Evolutionary conservation across 2,329 filamentous ascomycete species (phyloP).

Genomic region (Aspergillus terreus): DNA sequence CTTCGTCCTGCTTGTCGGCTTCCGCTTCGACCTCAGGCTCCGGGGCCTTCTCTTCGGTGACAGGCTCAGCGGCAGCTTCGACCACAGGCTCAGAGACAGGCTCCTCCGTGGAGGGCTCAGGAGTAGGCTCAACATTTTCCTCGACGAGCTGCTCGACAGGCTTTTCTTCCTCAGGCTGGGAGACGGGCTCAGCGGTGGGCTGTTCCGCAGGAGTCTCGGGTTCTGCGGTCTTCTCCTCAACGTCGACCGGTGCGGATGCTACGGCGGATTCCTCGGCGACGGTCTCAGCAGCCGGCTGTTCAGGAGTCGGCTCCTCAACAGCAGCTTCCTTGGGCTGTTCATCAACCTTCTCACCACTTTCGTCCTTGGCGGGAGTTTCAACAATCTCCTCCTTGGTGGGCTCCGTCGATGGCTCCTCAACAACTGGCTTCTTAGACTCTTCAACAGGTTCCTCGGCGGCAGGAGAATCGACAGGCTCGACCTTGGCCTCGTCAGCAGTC

Average conservation of each 20-base stretch:
- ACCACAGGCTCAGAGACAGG: not conserved
- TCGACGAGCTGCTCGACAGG: not conserved
- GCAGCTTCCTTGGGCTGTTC: conserved; percentile 2
- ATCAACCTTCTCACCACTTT: not conserved
- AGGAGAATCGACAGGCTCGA: not conserved
- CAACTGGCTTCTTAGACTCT: not conserved
- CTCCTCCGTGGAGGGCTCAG: conserved; percentile 11
- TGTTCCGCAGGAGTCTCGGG: conserved; percentile 1
- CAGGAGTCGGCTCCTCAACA: not conserved
- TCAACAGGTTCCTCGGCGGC: no score
- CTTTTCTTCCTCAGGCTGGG: not conserved
- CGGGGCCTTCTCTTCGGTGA: not conserved
- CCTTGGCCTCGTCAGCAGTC: not conserved
- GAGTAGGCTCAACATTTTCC: conserved; percentile 1
- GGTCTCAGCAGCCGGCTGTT: conserved; percentile 1
- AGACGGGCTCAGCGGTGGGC: not conserved
- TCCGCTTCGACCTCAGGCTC: no score
- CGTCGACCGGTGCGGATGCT: no score
- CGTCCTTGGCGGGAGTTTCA: no score
- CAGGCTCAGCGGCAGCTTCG: conserved; percentile 1
- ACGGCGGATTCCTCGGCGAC: no score
- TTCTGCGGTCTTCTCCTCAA: no score
- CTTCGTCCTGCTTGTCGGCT: not conserved
- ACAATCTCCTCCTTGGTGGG: not conserved
- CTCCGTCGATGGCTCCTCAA: not conserved